Conservation (phyloP, 805 yeast genomes). For the Zygosaccharomyces bisporus region DNA sequence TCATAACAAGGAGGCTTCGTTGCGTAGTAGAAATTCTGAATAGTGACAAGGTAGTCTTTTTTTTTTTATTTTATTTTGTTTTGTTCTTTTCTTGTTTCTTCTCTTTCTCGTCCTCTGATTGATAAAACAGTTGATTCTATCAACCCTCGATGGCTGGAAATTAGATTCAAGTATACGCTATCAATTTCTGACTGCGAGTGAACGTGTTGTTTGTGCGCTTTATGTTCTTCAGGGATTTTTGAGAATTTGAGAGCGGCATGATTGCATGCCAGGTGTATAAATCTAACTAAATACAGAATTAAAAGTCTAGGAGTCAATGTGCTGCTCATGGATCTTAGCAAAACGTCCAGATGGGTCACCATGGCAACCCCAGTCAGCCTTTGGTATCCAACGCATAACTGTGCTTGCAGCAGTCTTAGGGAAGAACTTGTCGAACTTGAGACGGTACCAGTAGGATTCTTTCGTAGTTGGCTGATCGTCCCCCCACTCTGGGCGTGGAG, state of each 20-base stretch:
- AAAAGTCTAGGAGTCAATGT: slow-evolving; percentile 38
- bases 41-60: no score
- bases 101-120: no score
- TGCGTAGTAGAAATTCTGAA: no score
- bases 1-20: no score
- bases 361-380: slow-evolving; percentile 99
- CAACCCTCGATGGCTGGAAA: no score
- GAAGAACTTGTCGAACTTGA: slow-evolving; percentile 91
- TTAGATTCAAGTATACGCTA: neutral
- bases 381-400: slow-evolving; percentile 99
- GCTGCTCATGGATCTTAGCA: slow-evolving; percentile 82
- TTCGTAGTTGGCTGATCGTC: slow-evolving; percentile 90
- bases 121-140: no score
- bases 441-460: slow-evolving; percentile 99
- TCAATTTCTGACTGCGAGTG: no score
- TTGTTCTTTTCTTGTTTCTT: no score
- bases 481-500: slow-evolving; percentile 96
- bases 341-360: slow-evolving; percentile 98
- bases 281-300: neutral
- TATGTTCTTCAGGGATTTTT: no score
- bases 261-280: neutral
- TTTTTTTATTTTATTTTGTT: no score
- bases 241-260: neutral
- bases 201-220: no score
- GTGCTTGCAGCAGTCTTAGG: slow-evolving; percentile 91